A percentile compares a stretch with the other conserved stretches of the same genome.
Evolutionary conservation across 495 filamentous ascomycete genomes (phyloP).

Genomic region (Sordaria brevicollis): DNA sequence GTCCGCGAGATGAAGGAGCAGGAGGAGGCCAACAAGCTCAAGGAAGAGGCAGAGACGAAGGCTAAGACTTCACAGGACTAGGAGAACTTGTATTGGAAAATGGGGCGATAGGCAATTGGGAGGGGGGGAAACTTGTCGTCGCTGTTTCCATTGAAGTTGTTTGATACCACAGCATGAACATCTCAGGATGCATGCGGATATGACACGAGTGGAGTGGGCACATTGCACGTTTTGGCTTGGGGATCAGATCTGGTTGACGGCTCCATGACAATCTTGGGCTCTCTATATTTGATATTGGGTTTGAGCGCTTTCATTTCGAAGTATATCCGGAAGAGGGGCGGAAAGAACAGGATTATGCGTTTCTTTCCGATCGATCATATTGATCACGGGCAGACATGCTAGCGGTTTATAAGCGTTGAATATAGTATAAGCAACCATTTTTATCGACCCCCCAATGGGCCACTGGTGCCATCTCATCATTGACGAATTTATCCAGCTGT

Average conservation of each 20-base stretch:
- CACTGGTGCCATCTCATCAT: too few relatives aligned
- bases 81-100: not conserved
- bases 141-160: not conserved
- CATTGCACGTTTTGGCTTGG: not conserved
- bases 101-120: not conserved
- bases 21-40: slow-evolving; percentile 61
- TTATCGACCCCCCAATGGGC: too few relatives aligned
- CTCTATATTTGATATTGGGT: not conserved
- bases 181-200: not conserved
- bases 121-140: not conserved
- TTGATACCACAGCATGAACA: not conserved
- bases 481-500: too few relatives aligned
- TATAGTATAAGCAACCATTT: not conserved
- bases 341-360: not conserved
- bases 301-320: not conserved
- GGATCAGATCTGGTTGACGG: not conserved
- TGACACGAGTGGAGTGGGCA: not conserved
- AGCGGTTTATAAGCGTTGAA: not conserved
- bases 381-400: too few relatives aligned
- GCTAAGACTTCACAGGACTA: slow-evolving; percentile 29
- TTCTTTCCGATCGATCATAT: not conserved
- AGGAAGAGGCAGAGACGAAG: slow-evolving; percentile 41
- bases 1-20: slow-evolving; percentile 85
- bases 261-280: not conserved
- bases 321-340: not conserved